Evolutionary conservation across 2,329 filamentous ascomycete species (phyloP).

Genomic region (Fusarium beomiforme): DNA sequence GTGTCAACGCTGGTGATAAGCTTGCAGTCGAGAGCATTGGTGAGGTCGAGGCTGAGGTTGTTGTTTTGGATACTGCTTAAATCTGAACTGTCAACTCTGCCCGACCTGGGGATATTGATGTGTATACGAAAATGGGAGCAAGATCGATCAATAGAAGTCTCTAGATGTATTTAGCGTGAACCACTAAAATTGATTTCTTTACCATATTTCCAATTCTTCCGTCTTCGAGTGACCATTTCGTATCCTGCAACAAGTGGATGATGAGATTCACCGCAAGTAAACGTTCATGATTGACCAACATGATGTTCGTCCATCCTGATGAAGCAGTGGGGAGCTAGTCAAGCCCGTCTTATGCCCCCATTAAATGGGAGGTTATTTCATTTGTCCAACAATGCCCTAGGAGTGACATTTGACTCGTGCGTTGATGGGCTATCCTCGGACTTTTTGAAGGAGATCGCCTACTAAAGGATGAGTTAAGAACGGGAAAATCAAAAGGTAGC

Average conservation of each 20-base stretch:
- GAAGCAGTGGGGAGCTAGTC: not conserved
- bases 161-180: constrained; percentile 24
- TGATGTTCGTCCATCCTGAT: not conserved
- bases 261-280: not conserved
- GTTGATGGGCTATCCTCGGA: not conserved
- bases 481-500: not conserved
- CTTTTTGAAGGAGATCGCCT: not conserved
- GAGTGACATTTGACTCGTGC: not conserved
- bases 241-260: not conserved
- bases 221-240: not conserved
- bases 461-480: not conserved
- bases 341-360: not conserved
- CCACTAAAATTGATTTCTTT: constrained; percentile 4
- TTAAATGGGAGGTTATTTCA: not conserved
- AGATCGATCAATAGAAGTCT: not conserved
- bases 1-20: constrained; percentile 71
- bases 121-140: not conserved
- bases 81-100: not conserved
- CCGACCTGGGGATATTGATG: not conserved
- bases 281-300: not conserved
- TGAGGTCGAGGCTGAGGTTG: constrained; percentile 74
- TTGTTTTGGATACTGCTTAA: constrained; percentile 72
- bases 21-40: constrained; percentile 74
- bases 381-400: not conserved
- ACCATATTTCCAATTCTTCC: not conserved